Conservation (phyloP, 2,329 filamentous ascomycete genomes). For the Fusarium sp. region DNA sequence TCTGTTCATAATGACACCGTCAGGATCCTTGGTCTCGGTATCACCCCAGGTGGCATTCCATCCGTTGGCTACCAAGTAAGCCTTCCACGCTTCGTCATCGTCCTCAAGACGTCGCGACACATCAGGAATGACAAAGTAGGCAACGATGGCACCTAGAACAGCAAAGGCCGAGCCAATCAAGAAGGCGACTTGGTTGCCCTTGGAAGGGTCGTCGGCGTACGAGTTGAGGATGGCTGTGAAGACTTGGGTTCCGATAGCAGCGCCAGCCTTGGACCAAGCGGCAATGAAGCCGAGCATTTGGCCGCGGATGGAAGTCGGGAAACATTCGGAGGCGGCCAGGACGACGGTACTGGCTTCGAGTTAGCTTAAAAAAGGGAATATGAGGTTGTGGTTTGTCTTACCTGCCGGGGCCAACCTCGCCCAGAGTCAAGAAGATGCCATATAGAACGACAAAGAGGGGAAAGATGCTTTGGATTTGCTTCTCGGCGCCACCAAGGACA, state of each 20-base stretch:
- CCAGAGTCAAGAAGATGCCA: constrained; percentile 64
- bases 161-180: constrained; percentile 67
- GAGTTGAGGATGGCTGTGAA: constrained; percentile 67
- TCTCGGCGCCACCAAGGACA: constrained; percentile 64
- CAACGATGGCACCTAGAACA: constrained; percentile 57
- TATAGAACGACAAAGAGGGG: constrained; percentile 68
- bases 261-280: constrained; percentile 65
- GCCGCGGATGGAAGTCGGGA: constrained; percentile 65
- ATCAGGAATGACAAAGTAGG: constrained; percentile 46
- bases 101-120: constrained; percentile 48
- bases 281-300: constrained; percentile 65
- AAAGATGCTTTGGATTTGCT: constrained; percentile 62
- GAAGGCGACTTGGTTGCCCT: constrained; percentile 66
- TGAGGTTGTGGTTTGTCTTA: constrained; percentile 23
- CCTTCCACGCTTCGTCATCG: constrained; percentile 51
- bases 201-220: constrained; percentile 56
- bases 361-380: background rate
- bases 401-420: constrained; percentile 67
- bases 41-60: constrained; percentile 52
- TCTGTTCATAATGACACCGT: constrained; percentile 29
- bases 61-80: constrained; percentile 48
- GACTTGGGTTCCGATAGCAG: constrained; percentile 65
- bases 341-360: constrained; percentile 53
- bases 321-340: constrained; percentile 62
- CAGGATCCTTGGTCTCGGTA: constrained; percentile 46